Conservation (phyloP, 306 rosid genomes). For the Lablab purpureus region DNA sequence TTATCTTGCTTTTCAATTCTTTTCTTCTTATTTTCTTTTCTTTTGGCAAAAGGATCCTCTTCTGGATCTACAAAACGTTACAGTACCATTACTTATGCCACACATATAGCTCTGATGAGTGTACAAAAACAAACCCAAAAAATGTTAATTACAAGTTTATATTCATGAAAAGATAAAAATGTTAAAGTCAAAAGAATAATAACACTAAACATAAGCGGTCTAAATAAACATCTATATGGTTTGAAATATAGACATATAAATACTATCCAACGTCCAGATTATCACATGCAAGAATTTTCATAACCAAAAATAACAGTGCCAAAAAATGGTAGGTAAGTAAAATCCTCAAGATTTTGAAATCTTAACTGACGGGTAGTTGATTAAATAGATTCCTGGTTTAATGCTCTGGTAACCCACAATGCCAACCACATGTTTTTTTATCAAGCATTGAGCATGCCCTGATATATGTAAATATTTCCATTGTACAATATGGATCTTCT, state of each 20-base stretch:
- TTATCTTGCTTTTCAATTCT: slow-evolving; percentile 81
- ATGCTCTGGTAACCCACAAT: background rate
- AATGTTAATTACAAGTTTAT: background rate
- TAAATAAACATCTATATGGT: background rate
- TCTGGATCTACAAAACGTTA: slow-evolving; percentile 67
- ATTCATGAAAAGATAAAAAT: background rate
- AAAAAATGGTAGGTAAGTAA: background rate
- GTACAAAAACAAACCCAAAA: slow-evolving; percentile 1
- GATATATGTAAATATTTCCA: slow-evolving; percentile 1
- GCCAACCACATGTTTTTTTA: background rate
- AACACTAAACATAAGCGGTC: background rate
- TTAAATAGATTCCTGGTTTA: background rate
- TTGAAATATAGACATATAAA: background rate
- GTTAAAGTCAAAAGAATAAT: background rate
- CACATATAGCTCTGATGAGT: background rate
- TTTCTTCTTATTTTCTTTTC: slow-evolving; percentile 72
- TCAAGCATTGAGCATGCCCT: background rate
- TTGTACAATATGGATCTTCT: background rate
- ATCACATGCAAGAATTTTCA: background rate
- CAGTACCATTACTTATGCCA: slow-evolving; percentile 14
- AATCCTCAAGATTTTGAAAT: background rate
- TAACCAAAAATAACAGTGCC: background rate
- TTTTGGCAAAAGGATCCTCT: slow-evolving; percentile 91
- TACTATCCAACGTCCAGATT: background rate
- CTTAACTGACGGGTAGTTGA: background rate